Percentiles rank a stretch among this genome's conserved stretches.
phyloP scores from a whole-genome alignment of 305 asterid genomes.

The Plantago rigida region DNA sequence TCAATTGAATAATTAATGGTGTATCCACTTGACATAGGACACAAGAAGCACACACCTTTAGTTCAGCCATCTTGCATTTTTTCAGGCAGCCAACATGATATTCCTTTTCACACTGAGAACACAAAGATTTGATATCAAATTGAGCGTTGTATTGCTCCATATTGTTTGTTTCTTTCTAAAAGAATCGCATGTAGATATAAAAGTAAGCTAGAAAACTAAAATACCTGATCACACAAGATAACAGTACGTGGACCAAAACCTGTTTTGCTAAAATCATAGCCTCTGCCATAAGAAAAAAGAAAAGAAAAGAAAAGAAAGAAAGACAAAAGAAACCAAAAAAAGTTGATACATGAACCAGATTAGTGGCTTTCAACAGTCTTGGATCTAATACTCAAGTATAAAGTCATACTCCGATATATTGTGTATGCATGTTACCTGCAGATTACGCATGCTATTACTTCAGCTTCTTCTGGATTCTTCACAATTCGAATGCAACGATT shows the following conservation, averaged over 20 bases:
- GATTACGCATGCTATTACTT: slow-evolving; percentile 84
- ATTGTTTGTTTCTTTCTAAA: slow-evolving; percentile 5
- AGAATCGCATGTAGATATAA: background rate
- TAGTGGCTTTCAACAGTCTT: slow-evolving; percentile 9
- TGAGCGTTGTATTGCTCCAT: slow-evolving; percentile 21
- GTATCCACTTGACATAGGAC: background rate
- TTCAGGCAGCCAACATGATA: slow-evolving; percentile 97
- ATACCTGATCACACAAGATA: slow-evolving; percentile 92
- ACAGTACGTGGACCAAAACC: slow-evolving; percentile 99
- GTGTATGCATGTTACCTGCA: slow-evolving; percentile 59
- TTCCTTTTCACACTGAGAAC: slow-evolving; percentile 82
- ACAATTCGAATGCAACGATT: slow-evolving; percentile 83
- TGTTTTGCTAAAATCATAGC: slow-evolving; percentile 83
- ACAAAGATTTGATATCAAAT: slow-evolving; percentile 11
- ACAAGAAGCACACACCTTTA: slow-evolving; percentile 47
- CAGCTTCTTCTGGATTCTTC: slow-evolving; percentile 78
- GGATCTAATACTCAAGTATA: slow-evolving; percentile 4
- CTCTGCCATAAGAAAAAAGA: slow-evolving; percentile 39
- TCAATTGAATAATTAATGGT: slow-evolving; percentile 2
- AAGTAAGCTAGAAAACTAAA: slow-evolving; percentile 20
- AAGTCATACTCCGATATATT: slow-evolving; percentile 6
- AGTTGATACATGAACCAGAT: slow-evolving; percentile 7
- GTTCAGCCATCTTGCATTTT: slow-evolving; percentile 79
- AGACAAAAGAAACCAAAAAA: background rate
- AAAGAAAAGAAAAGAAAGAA: background rate